These are phyloP conservation scores for Sclerotinia minor DNA, from an alignment of 2,329 filamentous ascomycete species.

Conservation along the genomic window DNA sequence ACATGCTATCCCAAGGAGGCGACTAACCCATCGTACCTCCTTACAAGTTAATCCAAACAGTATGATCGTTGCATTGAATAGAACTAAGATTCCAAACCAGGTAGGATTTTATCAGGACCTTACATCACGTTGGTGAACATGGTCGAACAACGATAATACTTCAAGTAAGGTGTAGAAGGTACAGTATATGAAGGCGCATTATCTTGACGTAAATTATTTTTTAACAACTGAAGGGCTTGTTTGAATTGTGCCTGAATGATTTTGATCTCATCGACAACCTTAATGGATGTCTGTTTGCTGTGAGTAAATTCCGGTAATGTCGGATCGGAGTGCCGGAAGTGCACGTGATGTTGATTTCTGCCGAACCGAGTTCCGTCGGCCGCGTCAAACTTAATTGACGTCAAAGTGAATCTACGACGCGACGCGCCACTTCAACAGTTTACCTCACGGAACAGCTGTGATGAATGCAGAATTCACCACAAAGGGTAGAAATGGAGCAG, in stretches of 20 bases:
- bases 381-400: background rate
- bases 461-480: slow-evolving; percentile 8
- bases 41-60: too few relatives aligned
- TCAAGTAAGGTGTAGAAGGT: too few relatives aligned
- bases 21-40: too few relatives aligned
- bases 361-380: background rate
- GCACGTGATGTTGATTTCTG: background rate
- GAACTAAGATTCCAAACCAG: too few relatives aligned
- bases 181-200: too few relatives aligned
- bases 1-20: too few relatives aligned
- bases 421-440: slow-evolving; percentile 11
- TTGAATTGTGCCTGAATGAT: background rate
- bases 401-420: slow-evolving; percentile 2
- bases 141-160: too few relatives aligned
- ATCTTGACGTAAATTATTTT: too few relatives aligned
- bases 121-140: too few relatives aligned
- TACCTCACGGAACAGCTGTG: background rate
- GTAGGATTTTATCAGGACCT: too few relatives aligned
- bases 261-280: background rate
- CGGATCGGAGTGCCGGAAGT: background rate
- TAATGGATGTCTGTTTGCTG: background rate
- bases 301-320: background rate
- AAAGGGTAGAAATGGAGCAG: slow-evolving; percentile 34
- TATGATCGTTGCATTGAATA: too few relatives aligned
- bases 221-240: background rate